Evolutionary conservation across 2,329 filamentous ascomycete species (phyloP).

Genomic region (Neophaeococcomyces mojaviensis): DNA sequence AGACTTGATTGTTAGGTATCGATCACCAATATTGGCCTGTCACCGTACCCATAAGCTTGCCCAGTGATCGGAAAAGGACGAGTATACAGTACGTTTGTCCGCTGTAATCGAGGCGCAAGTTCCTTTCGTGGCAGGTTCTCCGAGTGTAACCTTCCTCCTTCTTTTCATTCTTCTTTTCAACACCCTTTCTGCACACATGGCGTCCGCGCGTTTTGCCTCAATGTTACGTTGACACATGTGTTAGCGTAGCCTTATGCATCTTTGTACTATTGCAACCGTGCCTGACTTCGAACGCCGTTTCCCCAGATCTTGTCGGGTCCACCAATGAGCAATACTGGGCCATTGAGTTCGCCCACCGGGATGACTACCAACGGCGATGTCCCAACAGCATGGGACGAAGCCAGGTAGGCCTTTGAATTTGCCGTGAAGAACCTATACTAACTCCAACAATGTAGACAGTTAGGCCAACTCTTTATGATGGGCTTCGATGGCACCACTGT

Average conservation of each 20-base stretch:
- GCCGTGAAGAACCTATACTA: constrained; percentile 10
- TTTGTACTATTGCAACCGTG: not conserved
- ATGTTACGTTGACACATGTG: too few species aligned
- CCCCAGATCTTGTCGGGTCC: not conserved
- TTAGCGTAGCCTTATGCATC: too few species aligned
- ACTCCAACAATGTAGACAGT: constrained; percentile 60
- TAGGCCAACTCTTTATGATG: constrained; percentile 58
- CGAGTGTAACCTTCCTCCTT: not conserved
- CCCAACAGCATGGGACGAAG: constrained; percentile 27
- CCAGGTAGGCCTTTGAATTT: constrained; percentile 19
- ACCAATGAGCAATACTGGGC: constrained; percentile 14
- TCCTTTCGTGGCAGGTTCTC: not conserved
- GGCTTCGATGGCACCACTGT: constrained; percentile 59
- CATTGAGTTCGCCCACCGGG: constrained; percentile 7
- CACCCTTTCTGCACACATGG: not conserved
- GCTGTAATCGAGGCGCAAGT: not conserved
- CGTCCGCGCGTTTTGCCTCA: too few species aligned
- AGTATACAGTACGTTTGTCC: not conserved
- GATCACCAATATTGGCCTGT: too few species aligned
- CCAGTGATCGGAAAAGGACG: too few species aligned
- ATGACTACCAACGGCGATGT: constrained; percentile 21
- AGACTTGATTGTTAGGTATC: too few species aligned
- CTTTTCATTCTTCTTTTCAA: not conserved
- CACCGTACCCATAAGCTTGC: too few species aligned
- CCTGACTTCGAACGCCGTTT: not conserved